phyloP scores from a whole-genome alignment of 305 asterid species.

The Fraxinus angustifolia region DNA sequence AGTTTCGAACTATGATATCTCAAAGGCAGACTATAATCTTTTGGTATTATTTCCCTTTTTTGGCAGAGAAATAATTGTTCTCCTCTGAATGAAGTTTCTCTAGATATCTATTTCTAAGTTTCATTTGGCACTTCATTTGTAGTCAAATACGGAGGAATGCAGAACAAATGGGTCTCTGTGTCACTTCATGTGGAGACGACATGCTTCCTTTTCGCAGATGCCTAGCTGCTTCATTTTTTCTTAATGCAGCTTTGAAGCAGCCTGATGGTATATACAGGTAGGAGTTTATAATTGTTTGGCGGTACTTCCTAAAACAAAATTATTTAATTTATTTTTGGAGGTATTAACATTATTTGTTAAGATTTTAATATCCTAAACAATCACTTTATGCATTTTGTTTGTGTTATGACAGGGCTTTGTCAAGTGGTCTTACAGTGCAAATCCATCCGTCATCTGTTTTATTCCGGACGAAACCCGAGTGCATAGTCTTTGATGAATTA shows the following conservation, averaged over 20 bases:
- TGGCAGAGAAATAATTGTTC: background rate
- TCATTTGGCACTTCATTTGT: constrained; percentile 22
- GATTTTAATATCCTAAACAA: constrained; percentile 14
- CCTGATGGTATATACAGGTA: constrained; percentile 94
- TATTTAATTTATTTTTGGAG: background rate
- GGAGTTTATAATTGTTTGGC: background rate
- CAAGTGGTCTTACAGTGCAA: constrained; percentile 73
- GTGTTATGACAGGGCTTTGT: constrained; percentile 57
- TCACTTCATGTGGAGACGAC: constrained; percentile 87
- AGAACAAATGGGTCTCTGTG: constrained; percentile 72
- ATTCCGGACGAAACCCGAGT: constrained; percentile 73
- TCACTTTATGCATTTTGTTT: background rate
- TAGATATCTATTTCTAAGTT: constrained; percentile 8
- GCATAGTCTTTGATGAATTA: constrained; percentile 45
- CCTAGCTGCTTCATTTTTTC: constrained; percentile 87
- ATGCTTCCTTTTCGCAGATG: constrained; percentile 70
- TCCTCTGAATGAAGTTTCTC: background rate
- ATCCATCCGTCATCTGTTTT: constrained; percentile 88
- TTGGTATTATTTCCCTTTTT: background rate
- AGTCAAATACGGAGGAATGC: constrained; percentile 74
- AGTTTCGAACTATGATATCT: background rate
- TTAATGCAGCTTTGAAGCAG: constrained; percentile 88
- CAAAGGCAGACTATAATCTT: background rate
- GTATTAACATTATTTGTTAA: background rate
- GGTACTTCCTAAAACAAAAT: background rate